These are phyloP conservation scores for Chlorella sorokiniana DNA, from an alignment of 139 green algal genomes.

Conservation along the genomic window DNA sequence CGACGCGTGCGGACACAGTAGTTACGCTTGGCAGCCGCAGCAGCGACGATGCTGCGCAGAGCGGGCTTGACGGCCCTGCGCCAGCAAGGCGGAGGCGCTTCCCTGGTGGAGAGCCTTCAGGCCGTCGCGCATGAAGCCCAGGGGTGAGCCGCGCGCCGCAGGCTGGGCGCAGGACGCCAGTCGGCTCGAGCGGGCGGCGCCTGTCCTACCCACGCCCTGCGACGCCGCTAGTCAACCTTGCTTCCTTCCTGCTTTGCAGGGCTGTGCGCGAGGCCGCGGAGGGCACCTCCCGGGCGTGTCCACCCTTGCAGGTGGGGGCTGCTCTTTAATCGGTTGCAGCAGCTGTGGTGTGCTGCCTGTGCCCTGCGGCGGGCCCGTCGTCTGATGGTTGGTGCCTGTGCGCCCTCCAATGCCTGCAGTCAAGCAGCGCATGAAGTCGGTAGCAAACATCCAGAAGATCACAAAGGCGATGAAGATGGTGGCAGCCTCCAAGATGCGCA, in stretches of 20 bases:
- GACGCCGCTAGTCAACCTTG: no score
- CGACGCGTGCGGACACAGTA: no score
- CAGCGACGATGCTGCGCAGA: neutral
- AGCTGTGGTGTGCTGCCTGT: neutral
- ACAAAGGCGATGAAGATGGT: constrained; percentile 99
- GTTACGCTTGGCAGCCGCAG: no score
- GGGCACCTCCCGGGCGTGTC: constrained; percentile 1
- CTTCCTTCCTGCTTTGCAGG: neutral
- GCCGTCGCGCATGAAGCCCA: neutral
- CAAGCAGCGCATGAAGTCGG: constrained; percentile 95
- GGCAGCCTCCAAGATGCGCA: constrained; percentile 97
- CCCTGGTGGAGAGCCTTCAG: neutral
- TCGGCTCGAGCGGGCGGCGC: neutral
- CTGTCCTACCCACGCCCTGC: neutral
- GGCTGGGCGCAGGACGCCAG: neutral
- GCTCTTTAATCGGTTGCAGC: neutral
- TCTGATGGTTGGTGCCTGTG: neutral
- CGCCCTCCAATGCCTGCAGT: constrained; percentile 63
- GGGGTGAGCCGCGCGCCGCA: neutral
- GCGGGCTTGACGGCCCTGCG: neutral
- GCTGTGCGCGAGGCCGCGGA: neutral
- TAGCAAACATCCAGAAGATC: constrained; percentile 99
- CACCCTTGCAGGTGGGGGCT: constrained; percentile 11
- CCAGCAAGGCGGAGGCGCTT: neutral
- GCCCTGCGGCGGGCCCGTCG: no score